Base-by-base conservation (phyloP, 2,329 filamentous ascomycete genomes). In the Trichoderma cornu-damae region DNA sequence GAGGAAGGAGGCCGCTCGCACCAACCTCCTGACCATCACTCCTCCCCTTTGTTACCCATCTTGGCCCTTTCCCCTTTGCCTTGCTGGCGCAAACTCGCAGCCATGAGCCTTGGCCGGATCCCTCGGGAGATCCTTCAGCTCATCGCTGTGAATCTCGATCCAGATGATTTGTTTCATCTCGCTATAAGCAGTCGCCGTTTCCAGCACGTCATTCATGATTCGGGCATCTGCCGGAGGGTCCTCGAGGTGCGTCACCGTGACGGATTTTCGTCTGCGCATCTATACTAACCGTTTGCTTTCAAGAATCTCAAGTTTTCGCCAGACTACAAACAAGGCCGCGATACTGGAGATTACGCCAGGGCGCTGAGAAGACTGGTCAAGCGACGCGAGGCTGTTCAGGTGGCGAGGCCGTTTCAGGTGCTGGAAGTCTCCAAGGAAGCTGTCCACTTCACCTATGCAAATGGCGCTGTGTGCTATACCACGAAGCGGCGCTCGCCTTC, bases 111-210 rank as follows among this genome's bases (percentile, higher is more conserved):
- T 20, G 58, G 67, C 34, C 62, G 59, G 14, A 59, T 89, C 11
- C 85, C 86, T 0, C 84, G 81, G 65, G 87, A 89, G 69, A 74
- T 89, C n/a, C 70, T 87, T 26, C 80, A 80, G 49, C 76, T 80
- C 51, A 78, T 89, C 51, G 75, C 79, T 6, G 72, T 73, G 6
- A 70, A 75, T 56, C 74, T 89, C 34, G 74, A 79, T 16, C 70
- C 85, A 24, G 76, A 82, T 46, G 83, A 87, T 61, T 75, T 83
- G 37, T 77, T 84, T 59, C 75, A 79, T 60, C 70, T 88, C 42
- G 78, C 79, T 38, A 73, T 76, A 44, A 77, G 77, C 40, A 82
- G 81, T 60, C 75, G 69, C 5, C 73, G 76, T 18, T 74, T 89
- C 30, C 71, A 73, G 57, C 75, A 71, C 30, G 66, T 84, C 8